Evolutionary conservation across 2,329 filamentous ascomycete species (phyloP), one percentile per base, ranked within the genome.

Genomic region (Xylariaceae sp.): DNA sequence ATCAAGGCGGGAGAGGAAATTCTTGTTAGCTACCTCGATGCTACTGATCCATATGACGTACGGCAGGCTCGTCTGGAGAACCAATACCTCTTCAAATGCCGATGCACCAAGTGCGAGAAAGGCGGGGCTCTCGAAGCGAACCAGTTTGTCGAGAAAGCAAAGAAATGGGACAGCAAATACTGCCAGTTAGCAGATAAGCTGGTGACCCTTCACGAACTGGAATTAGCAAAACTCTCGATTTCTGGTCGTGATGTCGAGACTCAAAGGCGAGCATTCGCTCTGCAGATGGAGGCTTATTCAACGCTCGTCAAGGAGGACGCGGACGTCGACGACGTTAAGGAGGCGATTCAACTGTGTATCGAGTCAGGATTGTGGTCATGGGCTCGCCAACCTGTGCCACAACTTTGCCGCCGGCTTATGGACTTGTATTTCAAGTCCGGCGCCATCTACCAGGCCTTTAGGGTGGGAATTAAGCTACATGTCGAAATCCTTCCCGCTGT

Each of bases 1-100:
- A 80, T 82, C 65, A 72, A 73, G 39, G 75, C 75, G 59, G 78
- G 76, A 54, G 77, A 80, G 48, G 79, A 82, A 64, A 73, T 82
- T 42, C 75, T 74, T 61, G 77, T 81, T 61, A 77, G 75, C 17
- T 82, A 82, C 65, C 70, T 77, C 55, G 79, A 81, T 59, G 69
- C 69, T 39, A 78, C 77, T 2, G 75, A 78, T 51, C 77, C 79
- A 0, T 76, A 74, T 56, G 65, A 67, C 35, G 71, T 77, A 3
- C 74, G 80, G 5, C 78, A 79, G 61, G 69, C 67, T 4, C 75
- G 79, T 56, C 73, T 82, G 8, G 69, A 73, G 57, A 65, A 73
- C 34, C 72, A 71, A 4, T 81, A 80, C 71, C 75, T 75, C 65
- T 82, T 82, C 69, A 70, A 63, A 3, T 82, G 80, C 69, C 68